Evolutionary conservation across 2,329 filamentous ascomycete species (phyloP), one percentile per base, ranked within the genome.

Genomic region (Septoria petroselini): DNA sequence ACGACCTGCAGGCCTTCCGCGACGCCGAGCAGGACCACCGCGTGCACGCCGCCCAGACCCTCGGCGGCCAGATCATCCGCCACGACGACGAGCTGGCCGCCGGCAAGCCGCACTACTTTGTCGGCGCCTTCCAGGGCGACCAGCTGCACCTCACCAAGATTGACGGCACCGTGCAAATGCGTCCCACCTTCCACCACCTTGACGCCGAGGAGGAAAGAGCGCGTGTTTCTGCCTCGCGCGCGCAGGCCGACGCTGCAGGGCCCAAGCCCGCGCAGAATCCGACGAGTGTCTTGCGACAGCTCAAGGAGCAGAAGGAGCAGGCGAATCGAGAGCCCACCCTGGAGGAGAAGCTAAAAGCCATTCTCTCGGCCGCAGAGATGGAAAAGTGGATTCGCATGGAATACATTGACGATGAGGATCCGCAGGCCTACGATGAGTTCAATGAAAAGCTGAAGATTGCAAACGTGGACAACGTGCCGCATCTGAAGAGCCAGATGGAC

Each of bases 101-200:
- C 57, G 85, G 85, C 17, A 85, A 88, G 58, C 80, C 82, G 7
- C 73, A 77, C 58, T 95, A 95, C 72, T 94, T 96, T 83, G 78
- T 96, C 41, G 93, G 89, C 21, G 85, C 90, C n/a, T 96, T 97
- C 67, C 81, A 85, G 65, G 85, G 85, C 43, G 88, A 88, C 61
- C 83, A 94, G 65, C 75, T 96, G 7, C 89, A 96, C 71, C 81
- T 97, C 31, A 94, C 89, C 1, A 87, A 86, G 18, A 81, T 94
- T 38, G 83, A 85, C 33, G 85, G 88, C 2, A 81, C 95, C 37
- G 86, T 95, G 34, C 88, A 95, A 66, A 82, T 98, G 64, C 86
- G 91, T 3, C 90, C 93, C 0, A 88, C 96, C 64, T 86, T 95
- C 54, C 89, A 95, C 70, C 90, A 97, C 71, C 78, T 97, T 59